Conservation (phyloP, 148 eudicot genomes). For the Chenopodium formosanum region DNA sequence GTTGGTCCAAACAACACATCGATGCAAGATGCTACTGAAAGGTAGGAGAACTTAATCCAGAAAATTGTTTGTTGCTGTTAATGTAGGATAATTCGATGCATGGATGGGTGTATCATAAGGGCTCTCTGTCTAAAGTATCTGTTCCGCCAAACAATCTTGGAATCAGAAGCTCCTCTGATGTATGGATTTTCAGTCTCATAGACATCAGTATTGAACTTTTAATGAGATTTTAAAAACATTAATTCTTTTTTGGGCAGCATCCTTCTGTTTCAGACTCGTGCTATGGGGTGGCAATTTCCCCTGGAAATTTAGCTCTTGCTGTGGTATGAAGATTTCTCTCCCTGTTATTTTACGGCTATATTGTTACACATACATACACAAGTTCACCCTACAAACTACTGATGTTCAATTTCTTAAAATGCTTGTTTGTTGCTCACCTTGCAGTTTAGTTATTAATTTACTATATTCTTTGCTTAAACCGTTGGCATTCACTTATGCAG, state of each 20-base stretch:
- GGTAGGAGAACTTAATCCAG: neutral
- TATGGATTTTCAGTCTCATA: slow-evolving; percentile 34
- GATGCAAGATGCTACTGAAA: neutral
- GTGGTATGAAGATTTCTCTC: slow-evolving; percentile 55
- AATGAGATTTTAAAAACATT: slow-evolving; percentile 1
- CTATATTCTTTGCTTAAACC: neutral
- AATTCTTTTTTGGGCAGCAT: slow-evolving; percentile 45
- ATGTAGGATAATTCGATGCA: slow-evolving; percentile 67
- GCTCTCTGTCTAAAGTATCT: slow-evolving; percentile 51
- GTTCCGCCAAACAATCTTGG: slow-evolving; percentile 64
- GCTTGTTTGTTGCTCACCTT: neutral
- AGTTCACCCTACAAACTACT: neutral
- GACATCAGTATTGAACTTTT: neutral
- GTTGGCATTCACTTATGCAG: neutral
- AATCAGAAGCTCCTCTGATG: slow-evolving; percentile 60
- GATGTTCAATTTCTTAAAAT: neutral
- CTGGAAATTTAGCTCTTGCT: slow-evolving; percentile 79
- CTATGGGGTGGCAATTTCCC: slow-evolving; percentile 84
- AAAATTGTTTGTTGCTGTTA: slow-evolving; percentile 14
- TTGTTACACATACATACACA: neutral
- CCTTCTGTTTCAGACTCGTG: slow-evolving; percentile 69
- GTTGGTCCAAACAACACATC: neutral
- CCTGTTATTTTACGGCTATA: neutral
- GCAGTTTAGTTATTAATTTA: too few species aligned
- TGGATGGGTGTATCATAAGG: slow-evolving; percentile 64